Evolutionary conservation across 2,329 filamentous ascomycete species (phyloP), one percentile per base, ranked within the genome.

Genomic region (Trichoderma koningii): DNA sequence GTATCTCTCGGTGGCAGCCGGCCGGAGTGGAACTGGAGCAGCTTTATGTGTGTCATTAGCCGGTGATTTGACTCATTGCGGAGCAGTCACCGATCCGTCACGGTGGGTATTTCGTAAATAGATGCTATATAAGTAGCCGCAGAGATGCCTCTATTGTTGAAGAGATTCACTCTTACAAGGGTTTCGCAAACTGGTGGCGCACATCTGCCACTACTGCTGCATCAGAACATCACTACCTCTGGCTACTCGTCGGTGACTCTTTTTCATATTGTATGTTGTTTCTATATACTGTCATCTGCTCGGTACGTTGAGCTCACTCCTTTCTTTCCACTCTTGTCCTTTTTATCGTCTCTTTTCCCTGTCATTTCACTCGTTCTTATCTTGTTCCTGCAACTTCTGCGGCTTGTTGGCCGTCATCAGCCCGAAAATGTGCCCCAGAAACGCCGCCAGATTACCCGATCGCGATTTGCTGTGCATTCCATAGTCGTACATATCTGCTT

Each of bases 21-120:
- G 60, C 50, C 60, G 60, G 21, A 63, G 60, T 50, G 60, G 60
- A 63, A 44, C 48, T 50, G 34, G 42, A 55, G 60, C 14, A 19
- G 42, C n/a, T 53, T 44, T 38, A 12, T 38, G 28, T 63, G 59
- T 62, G 59, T 55, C 60, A 55, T 63, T 44, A 42, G 50, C 30
- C 34, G n/a, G 42, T 51, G 44, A 42, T 52, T 52, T 52, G 50
- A 52, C 50, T 52, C 50, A 34, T 52, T 52, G 19, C 14, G 34
- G 34, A 14, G 34, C 4, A 14, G 34, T 38, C 34, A 38, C 12
- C 34, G 34, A 38, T 14, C 12, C 14, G 34, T 38, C 12, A 38
- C 5, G 10, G 12, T 38, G 34, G 34, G 14, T 38, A 34, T 34
- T 10, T 7, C 1, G 28, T 28, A 34, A 2, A 30, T 30, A 10